Evolutionary conservation across 768 basidiomycete species (phyloP), one percentile per base, ranked within the genome.

Genomic region (Arthromyces matolae): DNA sequence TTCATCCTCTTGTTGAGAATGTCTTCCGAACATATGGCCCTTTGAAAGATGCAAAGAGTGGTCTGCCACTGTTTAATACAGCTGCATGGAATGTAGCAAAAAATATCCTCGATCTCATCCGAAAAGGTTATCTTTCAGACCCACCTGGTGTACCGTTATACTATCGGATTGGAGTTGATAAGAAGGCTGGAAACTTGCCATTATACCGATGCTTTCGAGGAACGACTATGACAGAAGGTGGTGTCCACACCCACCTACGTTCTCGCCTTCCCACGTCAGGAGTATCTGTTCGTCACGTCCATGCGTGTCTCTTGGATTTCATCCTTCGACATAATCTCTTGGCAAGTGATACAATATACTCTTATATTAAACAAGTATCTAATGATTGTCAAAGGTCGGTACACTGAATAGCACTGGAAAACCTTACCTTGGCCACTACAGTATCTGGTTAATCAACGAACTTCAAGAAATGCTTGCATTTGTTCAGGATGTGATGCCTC

Each of bases 211-310:
- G 67, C 45, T 23, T 54, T 0, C 51, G 60, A 5, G 68, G 66
- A 0, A 70, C 70, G 8, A 70, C 68, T 23, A 45, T 39, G 8
- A 63, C 62, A 2, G 64, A 71, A 52, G 68, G 70, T 16, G 65
- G 64, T 8, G 64, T 72, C 4, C 71, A 72, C 44, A 60, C 58
- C 0, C 64, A 63, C 43, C 49, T 68, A 3, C 53, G 47, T 1
- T 42, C 58, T 29, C 50, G 42, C 3, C 36, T 59, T 14, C 64
- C 56, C 18, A 54, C 53, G 2, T 62, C 52, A 32, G 60, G 55
- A 9, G 54, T 48, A 10, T 66, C 64, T 12, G 24, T 60, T 2
- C 45, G 52, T 3, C 56, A 61, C 53, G 42, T 49, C 2, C 42
- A 62, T 42, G 51, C 54, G 8, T 49, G 58, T 20, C 41, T 68